Evolutionary conservation across 768 basidiomycete genomes (phyloP).

Genomic region (Strobilomyces dryophilus): DNA sequence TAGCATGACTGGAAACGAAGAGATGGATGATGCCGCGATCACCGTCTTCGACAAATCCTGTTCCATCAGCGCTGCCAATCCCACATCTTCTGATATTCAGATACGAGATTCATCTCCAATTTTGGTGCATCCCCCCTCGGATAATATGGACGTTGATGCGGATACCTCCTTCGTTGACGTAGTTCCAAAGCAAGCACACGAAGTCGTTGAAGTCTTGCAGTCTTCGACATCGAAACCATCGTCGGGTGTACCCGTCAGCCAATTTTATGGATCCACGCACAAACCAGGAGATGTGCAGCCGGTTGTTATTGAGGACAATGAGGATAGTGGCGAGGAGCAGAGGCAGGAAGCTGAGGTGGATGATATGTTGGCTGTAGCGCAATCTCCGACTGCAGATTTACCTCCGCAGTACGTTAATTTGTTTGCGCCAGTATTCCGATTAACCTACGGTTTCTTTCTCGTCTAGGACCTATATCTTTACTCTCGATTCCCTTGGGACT

Average conservation of each 20-base stretch:
- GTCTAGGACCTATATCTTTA: conserved; percentile 74
- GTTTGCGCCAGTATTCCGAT: neutral
- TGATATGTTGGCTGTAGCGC: conserved; percentile 26
- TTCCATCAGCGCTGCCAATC: conserved; percentile 11
- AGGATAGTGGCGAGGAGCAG: conserved; percentile 27
- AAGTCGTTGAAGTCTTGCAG: neutral
- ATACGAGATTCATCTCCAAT: conserved; percentile 15
- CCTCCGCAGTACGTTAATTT: conserved; percentile 20
- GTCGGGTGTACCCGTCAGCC: conserved; percentile 14
- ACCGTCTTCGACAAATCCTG: conserved; percentile 13
- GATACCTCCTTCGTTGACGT: neutral
- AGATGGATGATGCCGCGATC: conserved; percentile 9
- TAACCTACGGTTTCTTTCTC: neutral
- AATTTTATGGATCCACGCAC: conserved; percentile 20
- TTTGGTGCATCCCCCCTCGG: conserved; percentile 19
- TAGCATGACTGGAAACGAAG: conserved; percentile 12
- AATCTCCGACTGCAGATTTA: conserved; percentile 9
- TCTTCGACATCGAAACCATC: conserved; percentile 4
- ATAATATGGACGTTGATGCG: conserved; percentile 27
- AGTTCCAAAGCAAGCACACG: neutral
- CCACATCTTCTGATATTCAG: conserved; percentile 3
- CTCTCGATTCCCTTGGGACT: conserved; percentile 82
- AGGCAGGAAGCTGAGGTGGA: conserved; percentile 31
- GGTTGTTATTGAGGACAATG: conserved; percentile 16
- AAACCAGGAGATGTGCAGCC: neutral